Base-by-base conservation (phyloP, 73 alveolate genomes). In the Symbiodinium pilosum region DNA sequence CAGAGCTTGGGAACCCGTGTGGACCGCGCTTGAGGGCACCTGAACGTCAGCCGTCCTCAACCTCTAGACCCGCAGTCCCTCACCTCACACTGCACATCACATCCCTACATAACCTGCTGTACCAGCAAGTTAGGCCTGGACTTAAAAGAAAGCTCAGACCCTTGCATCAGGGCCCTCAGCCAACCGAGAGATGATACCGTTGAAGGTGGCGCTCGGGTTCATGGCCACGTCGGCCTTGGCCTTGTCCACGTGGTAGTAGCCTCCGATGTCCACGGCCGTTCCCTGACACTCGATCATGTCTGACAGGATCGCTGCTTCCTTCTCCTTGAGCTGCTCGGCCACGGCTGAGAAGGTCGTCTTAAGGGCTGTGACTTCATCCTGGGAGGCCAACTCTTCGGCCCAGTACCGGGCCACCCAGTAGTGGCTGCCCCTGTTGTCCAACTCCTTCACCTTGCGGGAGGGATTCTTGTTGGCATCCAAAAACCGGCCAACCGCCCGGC, bases 391-490 rank as follows among this genome's bases (percentile, higher is more conserved):
- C 43, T 93, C 98, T 26, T 73, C 98, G 7, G 98, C 98, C 98
- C 98, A 93, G 43, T 93, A 93, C 39, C 91, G 91, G 21, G 98
- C 98, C 64, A 93, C 64, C 93, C 92, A 93, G 69, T 77, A 93
- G 85, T 93, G 98, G 87, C 98, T 93, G 47, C 98, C 98, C 14
- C 98, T 54, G 93, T 93, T 93, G 92, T 77, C 98, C 93, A 93
- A 75, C 88, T 93, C 98, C 85, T 93, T 93, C 68, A 73, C 91
- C 92, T 93, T 93, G 36, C 98, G 36, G 71, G 98, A 93, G n/a
- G 98, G 98, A 44, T 93, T 93, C 98, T 93, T 93, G 93, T 93
- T 93, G 93, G 97, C 97, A 18, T 86, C 39, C 93, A 93, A 38
- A 69, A 93, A 93, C 71, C 84, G 83, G 84, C 93, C 92, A 7